A percentile compares a stretch with the other conserved stretches of the same genome.
Conservation (phyloP, 108 stramenopile species). For the Aurantiochytrium sp. region DNA sequence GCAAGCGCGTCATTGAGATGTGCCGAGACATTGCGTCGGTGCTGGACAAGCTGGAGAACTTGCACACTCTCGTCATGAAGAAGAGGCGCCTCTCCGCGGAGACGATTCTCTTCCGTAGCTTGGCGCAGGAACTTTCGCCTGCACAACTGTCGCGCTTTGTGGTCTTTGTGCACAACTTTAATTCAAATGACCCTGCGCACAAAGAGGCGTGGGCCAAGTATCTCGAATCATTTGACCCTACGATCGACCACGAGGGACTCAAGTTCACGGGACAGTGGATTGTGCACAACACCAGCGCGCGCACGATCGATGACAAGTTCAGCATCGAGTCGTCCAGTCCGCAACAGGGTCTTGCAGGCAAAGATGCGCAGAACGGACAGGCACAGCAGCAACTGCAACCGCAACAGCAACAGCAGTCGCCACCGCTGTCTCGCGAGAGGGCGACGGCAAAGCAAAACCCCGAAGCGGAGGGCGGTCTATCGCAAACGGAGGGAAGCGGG, state of each 20-base stretch:
- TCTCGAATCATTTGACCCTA: background rate
- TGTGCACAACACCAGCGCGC: background rate
- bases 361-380: too few species aligned
- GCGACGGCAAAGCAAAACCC: too few species aligned
- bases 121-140: background rate
- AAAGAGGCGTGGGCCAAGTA: background rate
- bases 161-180: slow-evolving; percentile 1
- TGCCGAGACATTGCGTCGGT: background rate
- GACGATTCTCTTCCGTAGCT: background rate
- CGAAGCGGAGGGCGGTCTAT: background rate
- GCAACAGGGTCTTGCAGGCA: background rate
- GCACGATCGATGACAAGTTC: background rate
- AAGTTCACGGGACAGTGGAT: background rate
- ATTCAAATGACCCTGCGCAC: background rate
- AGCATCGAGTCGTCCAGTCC: background rate
- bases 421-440: too few species aligned
- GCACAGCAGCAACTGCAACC: too few species aligned
- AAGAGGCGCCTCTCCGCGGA: background rate
- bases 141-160: background rate
- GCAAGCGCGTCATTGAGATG: background rate
- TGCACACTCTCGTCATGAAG: background rate
- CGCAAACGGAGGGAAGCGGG: background rate
- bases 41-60: background rate
- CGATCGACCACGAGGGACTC: background rate
- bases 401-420: too few species aligned